A percentile compares a stretch with the other conserved stretches of the same genome.
Conservation (phyloP, 805 yeast species). For the Metschnikowia peoriensis region DNA sequence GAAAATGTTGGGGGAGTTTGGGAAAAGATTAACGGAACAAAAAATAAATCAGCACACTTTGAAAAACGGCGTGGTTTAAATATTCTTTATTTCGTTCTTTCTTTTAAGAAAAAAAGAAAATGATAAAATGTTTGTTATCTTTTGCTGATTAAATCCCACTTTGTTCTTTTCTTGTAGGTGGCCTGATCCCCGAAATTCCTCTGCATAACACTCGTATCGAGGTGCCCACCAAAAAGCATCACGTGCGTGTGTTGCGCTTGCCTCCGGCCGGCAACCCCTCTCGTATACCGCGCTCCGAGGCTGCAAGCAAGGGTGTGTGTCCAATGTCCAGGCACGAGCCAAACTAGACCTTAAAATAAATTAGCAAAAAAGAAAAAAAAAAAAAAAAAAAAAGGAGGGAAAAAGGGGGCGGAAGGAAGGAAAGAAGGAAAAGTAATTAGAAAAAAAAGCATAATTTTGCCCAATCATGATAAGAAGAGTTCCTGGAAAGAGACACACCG, state of each 20-base stretch:
- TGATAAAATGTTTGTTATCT: not conserved
- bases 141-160: not conserved
- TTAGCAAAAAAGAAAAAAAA: too few relatives aligned
- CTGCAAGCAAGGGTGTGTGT: too few relatives aligned
- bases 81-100: not conserved
- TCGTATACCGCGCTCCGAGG: not conserved
- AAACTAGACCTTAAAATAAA: too few relatives aligned
- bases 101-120: too few relatives aligned
- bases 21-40: not conserved
- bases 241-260: not conserved
- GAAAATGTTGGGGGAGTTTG: not conserved
- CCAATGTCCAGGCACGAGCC: too few relatives aligned
- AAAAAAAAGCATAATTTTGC: too few relatives aligned
- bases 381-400: too few relatives aligned
- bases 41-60: not conserved
- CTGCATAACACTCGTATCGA: conserved; percentile 1
- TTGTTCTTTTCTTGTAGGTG: not conserved
- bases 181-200: not conserved
- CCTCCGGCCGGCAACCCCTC: not conserved
- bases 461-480: not conserved
- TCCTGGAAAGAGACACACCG: conserved; percentile 13
- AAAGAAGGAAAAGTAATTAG: too few relatives aligned
- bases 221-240: not conserved
- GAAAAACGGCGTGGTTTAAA: not conserved
- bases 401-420: too few relatives aligned